Evolutionary conservation across 2,329 filamentous ascomycete species (phyloP).

Genomic region (Xylaria sp.): DNA sequence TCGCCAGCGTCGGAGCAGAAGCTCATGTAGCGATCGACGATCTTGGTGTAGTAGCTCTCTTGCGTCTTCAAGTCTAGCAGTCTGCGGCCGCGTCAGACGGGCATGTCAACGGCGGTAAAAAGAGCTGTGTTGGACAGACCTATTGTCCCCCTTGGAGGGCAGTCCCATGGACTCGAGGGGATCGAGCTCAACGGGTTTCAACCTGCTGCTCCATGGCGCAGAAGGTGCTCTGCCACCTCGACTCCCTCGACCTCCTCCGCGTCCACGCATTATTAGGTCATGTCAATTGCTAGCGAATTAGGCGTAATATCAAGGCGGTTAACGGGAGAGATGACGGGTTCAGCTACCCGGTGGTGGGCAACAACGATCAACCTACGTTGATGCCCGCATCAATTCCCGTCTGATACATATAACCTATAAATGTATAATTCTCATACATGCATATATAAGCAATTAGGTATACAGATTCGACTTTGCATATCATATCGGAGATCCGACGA

Average conservation of each 20-base stretch:
- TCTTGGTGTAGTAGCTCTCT: constrained; percentile 84
- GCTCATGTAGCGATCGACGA: constrained; percentile 85
- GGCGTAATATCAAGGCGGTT: not conserved
- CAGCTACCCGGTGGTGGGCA: no score
- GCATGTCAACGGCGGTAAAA: not conserved
- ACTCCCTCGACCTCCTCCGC: constrained; percentile 40
- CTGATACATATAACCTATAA: no score
- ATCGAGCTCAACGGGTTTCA: constrained; percentile 77
- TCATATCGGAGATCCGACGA: no score
- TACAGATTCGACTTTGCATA: no score
- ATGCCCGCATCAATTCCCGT: no score
- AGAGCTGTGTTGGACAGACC: constrained; percentile 58
- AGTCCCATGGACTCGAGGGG: constrained; percentile 82
- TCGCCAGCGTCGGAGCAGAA: constrained; percentile 80
- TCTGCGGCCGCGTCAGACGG: constrained; percentile 48
- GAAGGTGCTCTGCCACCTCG: constrained; percentile 49
- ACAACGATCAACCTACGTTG: no score
- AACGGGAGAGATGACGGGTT: not conserved
- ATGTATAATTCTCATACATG: no score
- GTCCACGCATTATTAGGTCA: constrained; percentile 44
- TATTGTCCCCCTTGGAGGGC: constrained; percentile 88
- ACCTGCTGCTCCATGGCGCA: constrained; percentile 68
- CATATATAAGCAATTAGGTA: no score
- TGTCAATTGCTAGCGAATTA: constrained; percentile 31
- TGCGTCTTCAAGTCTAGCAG: constrained; percentile 78